These are phyloP conservation scores for Tetradesmus obliquus DNA, from an alignment of 139 green algal species.

Conservation along the genomic window DNA sequence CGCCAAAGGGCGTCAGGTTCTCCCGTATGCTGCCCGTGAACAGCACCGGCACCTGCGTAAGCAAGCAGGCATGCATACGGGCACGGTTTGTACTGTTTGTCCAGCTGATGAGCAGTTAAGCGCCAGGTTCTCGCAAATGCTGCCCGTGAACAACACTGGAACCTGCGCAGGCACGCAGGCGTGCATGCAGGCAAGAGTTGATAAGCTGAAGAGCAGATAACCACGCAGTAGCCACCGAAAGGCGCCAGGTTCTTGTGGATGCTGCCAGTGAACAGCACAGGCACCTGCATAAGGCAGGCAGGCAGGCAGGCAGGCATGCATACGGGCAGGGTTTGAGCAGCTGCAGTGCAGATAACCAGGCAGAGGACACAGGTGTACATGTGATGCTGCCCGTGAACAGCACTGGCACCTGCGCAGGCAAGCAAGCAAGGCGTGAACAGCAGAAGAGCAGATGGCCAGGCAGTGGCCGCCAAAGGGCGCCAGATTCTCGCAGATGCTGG, in stretches of 20 bases:
- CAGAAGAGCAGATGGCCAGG: background rate
- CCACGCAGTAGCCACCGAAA: conserved; percentile 73
- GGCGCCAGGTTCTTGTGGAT: conserved; percentile 91
- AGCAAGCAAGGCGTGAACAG: background rate
- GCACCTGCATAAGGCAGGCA: conserved; percentile 71
- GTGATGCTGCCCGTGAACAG: conserved; percentile 89
- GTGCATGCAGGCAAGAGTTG: background rate
- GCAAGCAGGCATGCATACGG: background rate
- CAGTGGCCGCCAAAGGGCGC: too few species aligned
- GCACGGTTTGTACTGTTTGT: background rate
- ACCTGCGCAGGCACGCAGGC: background rate
- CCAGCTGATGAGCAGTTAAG: background rate
- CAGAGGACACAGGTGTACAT: too few species aligned
- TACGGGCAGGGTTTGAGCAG: too few species aligned
- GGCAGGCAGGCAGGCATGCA: too few species aligned
- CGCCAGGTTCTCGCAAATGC: background rate
- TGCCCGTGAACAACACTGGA: background rate
- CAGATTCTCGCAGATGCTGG: background rate
- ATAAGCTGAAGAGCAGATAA: too few species aligned
- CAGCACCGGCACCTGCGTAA: conserved; percentile 87
- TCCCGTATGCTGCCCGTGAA: conserved; percentile 88
- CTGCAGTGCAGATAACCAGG: too few species aligned
- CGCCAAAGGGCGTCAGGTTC: conserved; percentile 92
- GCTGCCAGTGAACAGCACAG: conserved; percentile 90
- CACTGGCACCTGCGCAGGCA: conserved; percentile 83